Evolutionary conservation across 495 filamentous ascomycete genomes (phyloP), one percentile per base, ranked within the genome.

Genomic region (Penicillium longicatenatum): DNA sequence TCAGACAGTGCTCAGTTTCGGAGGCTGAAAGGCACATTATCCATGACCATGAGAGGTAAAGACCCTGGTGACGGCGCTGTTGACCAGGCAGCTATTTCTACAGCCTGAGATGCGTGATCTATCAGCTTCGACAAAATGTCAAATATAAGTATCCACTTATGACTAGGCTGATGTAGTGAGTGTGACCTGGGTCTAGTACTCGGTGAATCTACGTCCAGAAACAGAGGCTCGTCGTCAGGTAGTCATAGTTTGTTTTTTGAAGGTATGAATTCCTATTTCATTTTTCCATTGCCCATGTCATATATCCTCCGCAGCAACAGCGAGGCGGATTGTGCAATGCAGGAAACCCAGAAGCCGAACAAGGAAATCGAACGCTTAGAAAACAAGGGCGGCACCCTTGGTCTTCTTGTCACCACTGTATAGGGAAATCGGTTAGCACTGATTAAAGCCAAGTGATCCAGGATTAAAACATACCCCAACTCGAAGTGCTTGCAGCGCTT

Each of bases 401-500:
- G 95, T 99, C 92, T 99, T 99, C 92, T 99, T 99, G 88, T 99
- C 95, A 83, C 95, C 95, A 87, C 94, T 97, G 66, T 78, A 73
- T 54, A 61, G 43, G 50, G 61, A 59, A 47, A 52, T 57, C 16
- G 9, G 51, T 75, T 65, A 72, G 71, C 44, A 64, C 54, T 48
- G 19, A 39, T 17, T 6, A 21, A n/a, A 20, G n/a, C 12, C 31
- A 21, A 20, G 49, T 21, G 35, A n/a, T 20, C 17, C 35, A 21
- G 20, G 10, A 14, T 24, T 19, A 3, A 39, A 64, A 84, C 91
- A 69, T 91, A 96, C 92, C 92, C 93, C 73, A 98, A 81, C 83
- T 98, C 93, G 82, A 98, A 98, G 86, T 98, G 93, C 88, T 98
- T 98, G 91, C 93, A 97, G 72, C 93, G 91, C 88, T 98, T 98